Evolutionary conservation across 163 green algal species (phyloP).

Genomic region (Chloromonas sp.): DNA sequence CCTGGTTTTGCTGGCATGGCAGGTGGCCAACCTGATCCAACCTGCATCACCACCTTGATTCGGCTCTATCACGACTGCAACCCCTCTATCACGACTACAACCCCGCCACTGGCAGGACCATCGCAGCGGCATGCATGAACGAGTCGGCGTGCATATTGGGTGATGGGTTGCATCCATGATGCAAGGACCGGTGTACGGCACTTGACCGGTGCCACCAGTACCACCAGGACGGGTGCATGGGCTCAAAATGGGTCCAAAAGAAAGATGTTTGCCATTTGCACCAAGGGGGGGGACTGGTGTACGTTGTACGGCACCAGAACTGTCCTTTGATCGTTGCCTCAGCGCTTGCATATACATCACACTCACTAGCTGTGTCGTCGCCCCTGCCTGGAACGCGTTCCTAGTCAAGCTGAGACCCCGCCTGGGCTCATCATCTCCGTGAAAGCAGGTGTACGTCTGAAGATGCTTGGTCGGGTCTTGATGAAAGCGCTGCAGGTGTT

Average conservation of each 20-base stretch:
- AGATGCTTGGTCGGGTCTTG: conserved; percentile 1
- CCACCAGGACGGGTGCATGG: too few relatives aligned
- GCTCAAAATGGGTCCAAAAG: too few relatives aligned
- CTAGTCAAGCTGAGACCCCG: neutral
- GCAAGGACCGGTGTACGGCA: neutral
- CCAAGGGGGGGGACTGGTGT: neutral
- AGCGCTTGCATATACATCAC: neutral
- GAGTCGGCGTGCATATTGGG: too few relatives aligned
- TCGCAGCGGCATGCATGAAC: too few relatives aligned
- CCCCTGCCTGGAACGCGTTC: neutral
- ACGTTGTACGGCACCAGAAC: neutral
- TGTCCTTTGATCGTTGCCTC: neutral
- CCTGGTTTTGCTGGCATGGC: too few relatives aligned
- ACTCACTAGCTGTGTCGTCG: too few relatives aligned
- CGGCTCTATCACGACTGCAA: too few relatives aligned
- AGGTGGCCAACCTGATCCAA: too few relatives aligned
- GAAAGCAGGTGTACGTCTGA: neutral
- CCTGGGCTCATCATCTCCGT: neutral
- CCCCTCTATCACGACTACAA: too few relatives aligned
- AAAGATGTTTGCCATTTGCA: neutral
- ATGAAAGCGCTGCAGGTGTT: neutral
- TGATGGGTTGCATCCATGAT: neutral
- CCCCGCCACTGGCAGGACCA: too few relatives aligned
- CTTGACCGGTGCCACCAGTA: too few relatives aligned
- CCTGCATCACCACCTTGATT: too few relatives aligned